Percentiles rank a stretch among this genome's conserved stretches.
phyloP scores from a whole-genome alignment of 2,329 filamentous ascomycete species.

The Microcera coccophila region DNA sequence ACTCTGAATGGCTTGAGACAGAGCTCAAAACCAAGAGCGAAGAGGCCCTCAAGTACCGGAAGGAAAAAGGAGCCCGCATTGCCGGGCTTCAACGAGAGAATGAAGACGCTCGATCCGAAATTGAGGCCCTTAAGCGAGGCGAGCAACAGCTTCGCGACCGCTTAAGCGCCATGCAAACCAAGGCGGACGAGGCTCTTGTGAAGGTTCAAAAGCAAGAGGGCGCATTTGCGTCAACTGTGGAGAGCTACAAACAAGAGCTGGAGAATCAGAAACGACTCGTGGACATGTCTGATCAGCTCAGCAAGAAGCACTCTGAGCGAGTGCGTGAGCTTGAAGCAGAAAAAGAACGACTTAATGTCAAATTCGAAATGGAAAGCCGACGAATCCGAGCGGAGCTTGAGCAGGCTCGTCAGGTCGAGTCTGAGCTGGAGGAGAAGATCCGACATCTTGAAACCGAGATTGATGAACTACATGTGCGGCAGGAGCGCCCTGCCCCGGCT shows the following conservation, averaged over 20 bases:
- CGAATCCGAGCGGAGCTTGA: conserved; percentile 56
- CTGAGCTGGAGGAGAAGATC: conserved; percentile 45
- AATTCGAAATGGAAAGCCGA: conserved; percentile 58
- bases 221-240: conserved; percentile 73
- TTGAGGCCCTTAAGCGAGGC: conserved; percentile 73
- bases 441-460: conserved; percentile 51
- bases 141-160: conserved; percentile 78
- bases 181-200: conserved; percentile 77
- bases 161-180: conserved; percentile 78
- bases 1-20: conserved; percentile 87
- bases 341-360: conserved; percentile 57
- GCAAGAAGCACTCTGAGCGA: conserved; percentile 66
- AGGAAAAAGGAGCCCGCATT: conserved; percentile 89
- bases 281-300: conserved; percentile 74
- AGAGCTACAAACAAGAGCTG: conserved; percentile 82
- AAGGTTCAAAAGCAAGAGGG: conserved; percentile 85
- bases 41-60: conserved; percentile 85
- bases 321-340: conserved; percentile 67
- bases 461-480: conserved; percentile 49
- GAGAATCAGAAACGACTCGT: conserved; percentile 77
- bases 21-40: conserved; percentile 87
- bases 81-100: conserved; percentile 83
- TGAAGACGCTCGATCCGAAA: conserved; percentile 74
- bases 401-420: conserved; percentile 46
- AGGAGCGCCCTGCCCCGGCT: conserved; percentile 41